Evolutionary conservation across 2,329 filamentous ascomycete species (phyloP).

Genomic region (Pseudogymnoascus sp.): DNA sequence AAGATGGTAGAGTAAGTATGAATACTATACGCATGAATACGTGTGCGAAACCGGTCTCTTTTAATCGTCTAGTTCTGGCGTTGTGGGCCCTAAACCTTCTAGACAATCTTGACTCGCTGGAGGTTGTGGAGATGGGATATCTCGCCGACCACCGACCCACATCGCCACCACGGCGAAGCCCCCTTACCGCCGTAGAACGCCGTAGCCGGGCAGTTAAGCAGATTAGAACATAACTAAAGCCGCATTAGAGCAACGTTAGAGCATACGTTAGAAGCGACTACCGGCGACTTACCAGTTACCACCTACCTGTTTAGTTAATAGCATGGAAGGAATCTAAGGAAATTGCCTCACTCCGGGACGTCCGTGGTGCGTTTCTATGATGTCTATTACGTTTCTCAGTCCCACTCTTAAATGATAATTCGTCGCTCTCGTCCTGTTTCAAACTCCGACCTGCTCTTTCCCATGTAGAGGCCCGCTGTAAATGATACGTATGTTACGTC

Average conservation of each 20-base stretch:
- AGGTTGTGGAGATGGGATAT: background rate
- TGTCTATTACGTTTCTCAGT: conserved; percentile 3
- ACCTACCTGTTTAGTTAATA: background rate
- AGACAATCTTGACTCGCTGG: conserved; percentile 7
- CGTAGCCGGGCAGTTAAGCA: background rate
- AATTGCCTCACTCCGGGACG: conserved; percentile 2
- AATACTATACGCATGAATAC: background rate
- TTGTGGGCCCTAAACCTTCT: conserved; percentile 4
- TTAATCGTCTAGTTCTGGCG: background rate
- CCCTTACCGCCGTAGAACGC: background rate
- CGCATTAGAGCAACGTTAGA: background rate
- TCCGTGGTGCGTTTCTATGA: conserved; percentile 1
- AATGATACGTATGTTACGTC: background rate
- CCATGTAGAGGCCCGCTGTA: background rate
- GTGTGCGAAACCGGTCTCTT: conserved; percentile 3
- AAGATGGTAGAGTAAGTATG: background rate
- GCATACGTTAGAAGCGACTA: background rate
- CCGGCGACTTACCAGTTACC: background rate
- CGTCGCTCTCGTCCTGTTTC: background rate
- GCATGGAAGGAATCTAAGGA: conserved; percentile 2
- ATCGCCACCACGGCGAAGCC: conserved; percentile 4
- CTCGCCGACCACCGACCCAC: background rate
- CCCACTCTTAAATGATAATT: background rate
- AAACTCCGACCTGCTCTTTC: background rate
- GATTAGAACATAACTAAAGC: background rate